Base-by-base conservation (phyloP, 2,329 filamentous ascomycete species). In the Aureobasidium musti region DNA sequence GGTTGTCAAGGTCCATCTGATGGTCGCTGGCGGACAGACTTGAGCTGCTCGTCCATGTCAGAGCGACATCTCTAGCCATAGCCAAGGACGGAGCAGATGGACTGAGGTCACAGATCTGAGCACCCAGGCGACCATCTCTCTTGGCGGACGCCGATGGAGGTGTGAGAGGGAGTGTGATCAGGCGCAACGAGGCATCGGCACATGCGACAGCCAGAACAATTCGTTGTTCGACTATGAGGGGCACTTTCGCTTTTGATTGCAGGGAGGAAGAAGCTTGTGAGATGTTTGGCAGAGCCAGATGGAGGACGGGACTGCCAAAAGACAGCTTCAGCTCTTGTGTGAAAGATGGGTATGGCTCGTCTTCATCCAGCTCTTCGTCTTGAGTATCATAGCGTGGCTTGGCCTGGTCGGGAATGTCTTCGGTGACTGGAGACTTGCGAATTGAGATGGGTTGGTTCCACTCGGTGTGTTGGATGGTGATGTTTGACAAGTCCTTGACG, bases 291-390 rank as follows among this genome's bases (percentile, higher is more conserved):
- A 86, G 75, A 26, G 85, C 81, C 57, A 88, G 73, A 67, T 82
- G 79, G 13, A 85, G 77, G 28, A 86, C 84, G 49, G 80, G 80
- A 53, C 79, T 80, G 66, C 82, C 83, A 45, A 88, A 77, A 13
- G 81, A 77, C 43, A 88, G 79, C 68, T 86, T 82, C 59, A 87
- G 72, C 43, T 83, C 79, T 69, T 85, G 82, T 39, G 86, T 74
- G 63, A 88, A 79, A 26, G 79, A 77, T 54, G 82, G 79, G 67
- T 83, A 87, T 33, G 84, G 84, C 65, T 81, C 78, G 21, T 82
- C 80, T 28, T 83, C 80, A 68, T 88, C 84, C n/a, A 84, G 75
- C 72, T 88, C 86, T 45, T 84, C 82, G 64, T 87, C 84, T 47
- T 85, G 81, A 0, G 80, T 74, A 67, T 85, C 82, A 21, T 61